phyloP scores from a whole-genome alignment of 2,329 filamentous ascomycete genomes.

The Cladosporium sp. region DNA sequence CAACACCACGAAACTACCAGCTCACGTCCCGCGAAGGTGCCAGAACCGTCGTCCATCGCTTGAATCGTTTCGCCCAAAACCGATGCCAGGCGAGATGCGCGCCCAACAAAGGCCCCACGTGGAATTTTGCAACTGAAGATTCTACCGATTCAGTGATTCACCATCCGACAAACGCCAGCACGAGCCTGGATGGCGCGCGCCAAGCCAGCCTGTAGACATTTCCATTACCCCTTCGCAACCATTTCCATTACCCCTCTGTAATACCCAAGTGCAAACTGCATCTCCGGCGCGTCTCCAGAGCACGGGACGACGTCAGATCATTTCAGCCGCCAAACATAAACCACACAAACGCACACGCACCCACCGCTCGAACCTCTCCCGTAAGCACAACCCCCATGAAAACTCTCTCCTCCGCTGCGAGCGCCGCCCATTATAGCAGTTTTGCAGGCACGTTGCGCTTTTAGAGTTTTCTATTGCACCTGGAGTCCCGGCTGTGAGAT shows the following conservation, averaged over 20 bases:
- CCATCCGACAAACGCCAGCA: not conserved
- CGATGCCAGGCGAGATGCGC: not conserved
- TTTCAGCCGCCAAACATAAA: not conserved
- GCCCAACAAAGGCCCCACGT: not conserved
- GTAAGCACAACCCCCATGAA: not conserved
- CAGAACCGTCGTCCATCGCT: not conserved
- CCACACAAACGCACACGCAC: not conserved
- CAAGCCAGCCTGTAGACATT: not conserved
- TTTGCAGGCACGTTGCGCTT: not conserved
- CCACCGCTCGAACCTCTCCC: not conserved
- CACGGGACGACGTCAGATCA: constrained; percentile 9
- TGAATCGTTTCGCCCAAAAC: not conserved
- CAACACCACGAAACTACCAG: not conserved
- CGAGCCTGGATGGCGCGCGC: constrained; percentile 1
- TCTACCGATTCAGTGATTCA: not conserved
- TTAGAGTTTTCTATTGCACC: not conserved
- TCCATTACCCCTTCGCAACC: constrained; percentile 8
- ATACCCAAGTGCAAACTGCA: not conserved
- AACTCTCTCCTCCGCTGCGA: not conserved
- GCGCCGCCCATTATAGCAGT: not conserved
- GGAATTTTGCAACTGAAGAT: not conserved
- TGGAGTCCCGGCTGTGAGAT: constrained; percentile 1
- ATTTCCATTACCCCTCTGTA: constrained; percentile 2
- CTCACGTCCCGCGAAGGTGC: not conserved
- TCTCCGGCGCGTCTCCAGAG: constrained; percentile 4